These are phyloP conservation scores for Urochloa ruziziensis DNA, from an alignment of 176 grass and related monocot genomes.

Conservation along the genomic window DNA sequence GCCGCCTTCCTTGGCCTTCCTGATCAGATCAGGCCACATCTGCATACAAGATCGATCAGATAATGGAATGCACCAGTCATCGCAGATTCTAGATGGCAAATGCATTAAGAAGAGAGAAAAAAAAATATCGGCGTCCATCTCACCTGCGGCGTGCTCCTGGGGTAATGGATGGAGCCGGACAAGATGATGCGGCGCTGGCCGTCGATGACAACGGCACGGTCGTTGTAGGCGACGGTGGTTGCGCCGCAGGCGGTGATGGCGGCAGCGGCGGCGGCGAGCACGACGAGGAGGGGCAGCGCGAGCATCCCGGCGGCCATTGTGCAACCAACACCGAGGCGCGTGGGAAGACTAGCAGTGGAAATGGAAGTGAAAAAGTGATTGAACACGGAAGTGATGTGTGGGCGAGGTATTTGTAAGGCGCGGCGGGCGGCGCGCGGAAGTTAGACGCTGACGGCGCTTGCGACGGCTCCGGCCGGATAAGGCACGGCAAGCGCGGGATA, in stretches of 20 bases:
- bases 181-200: constrained; percentile 51
- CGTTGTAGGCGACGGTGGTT: constrained; percentile 25
- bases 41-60: neutral
- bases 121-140: neutral
- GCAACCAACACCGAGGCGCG: neutral
- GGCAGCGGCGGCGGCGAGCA: neutral
- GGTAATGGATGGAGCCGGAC: constrained; percentile 61
- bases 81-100: no score
- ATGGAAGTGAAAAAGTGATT: neutral
- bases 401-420: neutral
- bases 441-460: neutral
- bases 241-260: neutral
- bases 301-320: neutral
- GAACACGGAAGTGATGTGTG: no score
- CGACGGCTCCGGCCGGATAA: neutral
- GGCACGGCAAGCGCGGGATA: neutral
- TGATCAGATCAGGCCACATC: constrained; percentile 73
- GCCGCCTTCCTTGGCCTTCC: constrained; percentile 64
- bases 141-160: constrained; percentile 55
- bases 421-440: neutral
- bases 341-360: neutral
- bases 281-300: neutral
- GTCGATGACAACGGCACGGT: constrained; percentile 46
- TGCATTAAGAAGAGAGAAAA: neutral
- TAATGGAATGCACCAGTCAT: no score